These are phyloP conservation scores for Fusarium floridanum DNA, from an alignment of 2,329 filamentous ascomycete genomes.

Conservation along the genomic window DNA sequence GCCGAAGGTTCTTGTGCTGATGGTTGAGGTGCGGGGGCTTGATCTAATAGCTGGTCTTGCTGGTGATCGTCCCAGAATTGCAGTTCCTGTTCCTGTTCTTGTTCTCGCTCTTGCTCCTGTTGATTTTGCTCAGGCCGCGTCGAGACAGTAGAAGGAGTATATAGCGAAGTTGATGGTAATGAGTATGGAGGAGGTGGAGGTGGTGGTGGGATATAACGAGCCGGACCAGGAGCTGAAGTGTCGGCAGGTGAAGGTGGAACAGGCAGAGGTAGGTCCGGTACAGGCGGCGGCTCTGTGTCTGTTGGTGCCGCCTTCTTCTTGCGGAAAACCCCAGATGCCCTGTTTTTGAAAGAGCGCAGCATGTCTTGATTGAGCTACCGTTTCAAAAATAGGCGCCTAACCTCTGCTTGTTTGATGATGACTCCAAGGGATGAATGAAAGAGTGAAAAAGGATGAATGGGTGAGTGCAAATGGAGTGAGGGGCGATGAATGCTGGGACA, in stretches of 20 bases:
- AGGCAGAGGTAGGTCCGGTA: slow-evolving; percentile 15
- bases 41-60: neutral
- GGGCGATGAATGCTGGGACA: neutral
- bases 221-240: neutral
- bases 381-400: neutral
- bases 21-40: slow-evolving; percentile 1
- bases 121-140: neutral
- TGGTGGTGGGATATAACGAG: slow-evolving; percentile 2
- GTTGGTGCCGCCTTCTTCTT: slow-evolving; percentile 29
- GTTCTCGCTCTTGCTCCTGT: neutral
- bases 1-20: neutral
- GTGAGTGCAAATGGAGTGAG: neutral
- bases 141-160: slow-evolving; percentile 7
- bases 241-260: neutral
- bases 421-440: neutral
- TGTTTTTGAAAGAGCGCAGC: slow-evolving; percentile 44
- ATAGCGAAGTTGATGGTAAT: slow-evolving; percentile 10
- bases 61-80: neutral
- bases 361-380: slow-evolving; percentile 29
- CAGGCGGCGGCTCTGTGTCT: slow-evolving; percentile 18
- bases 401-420: neutral
- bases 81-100: neutral
- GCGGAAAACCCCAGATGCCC: slow-evolving; percentile 40
- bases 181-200: slow-evolving; percentile 4
- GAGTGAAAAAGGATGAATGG: neutral